Percentiles rank a stretch among this genome's conserved stretches.
These are phyloP conservation scores for Fonsecaea nubica DNA, from an alignment of 2,329 filamentous ascomycete genomes.

Conservation along the genomic window DNA sequence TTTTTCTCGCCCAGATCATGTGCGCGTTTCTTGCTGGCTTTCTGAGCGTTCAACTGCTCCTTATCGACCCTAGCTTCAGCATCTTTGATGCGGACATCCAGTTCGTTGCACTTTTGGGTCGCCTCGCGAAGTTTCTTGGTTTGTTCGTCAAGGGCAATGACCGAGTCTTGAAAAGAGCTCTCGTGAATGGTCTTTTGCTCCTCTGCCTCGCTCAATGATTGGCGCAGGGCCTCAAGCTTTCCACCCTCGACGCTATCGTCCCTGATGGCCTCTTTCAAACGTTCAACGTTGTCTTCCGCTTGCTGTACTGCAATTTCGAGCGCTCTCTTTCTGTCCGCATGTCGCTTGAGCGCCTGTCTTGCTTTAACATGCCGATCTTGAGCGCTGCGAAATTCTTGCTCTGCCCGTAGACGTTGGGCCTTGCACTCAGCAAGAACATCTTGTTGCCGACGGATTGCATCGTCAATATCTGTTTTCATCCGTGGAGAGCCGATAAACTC, in stretches of 20 bases:
- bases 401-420: slow-evolving; percentile 61
- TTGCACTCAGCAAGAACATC: slow-evolving; percentile 61
- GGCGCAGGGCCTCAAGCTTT: slow-evolving; percentile 64
- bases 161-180: slow-evolving; percentile 58
- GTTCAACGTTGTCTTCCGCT: slow-evolving; percentile 67
- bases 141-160: slow-evolving; percentile 53
- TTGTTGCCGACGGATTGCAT: slow-evolving; percentile 65
- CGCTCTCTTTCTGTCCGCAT: slow-evolving; percentile 55
- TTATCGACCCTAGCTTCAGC: slow-evolving; percentile 19
- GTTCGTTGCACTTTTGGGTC: slow-evolving; percentile 47
- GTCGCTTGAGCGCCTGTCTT: slow-evolving; percentile 56
- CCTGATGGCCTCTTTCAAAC: slow-evolving; percentile 70
- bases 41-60: slow-evolving; percentile 21
- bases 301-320: slow-evolving; percentile 64
- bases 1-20: slow-evolving; percentile 68
- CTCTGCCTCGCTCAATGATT: slow-evolving; percentile 64
- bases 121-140: slow-evolving; percentile 49
- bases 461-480: slow-evolving; percentile 79
- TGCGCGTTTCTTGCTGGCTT: slow-evolving; percentile 44
- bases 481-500: slow-evolving; percentile 64
- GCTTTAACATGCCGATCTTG: slow-evolving; percentile 59
- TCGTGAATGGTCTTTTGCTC: slow-evolving; percentile 53
- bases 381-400: slow-evolving; percentile 56
- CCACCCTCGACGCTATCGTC: slow-evolving; percentile 68
- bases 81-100: slow-evolving; percentile 44